Evolutionary conservation across 345 rosid genomes (phyloP).

Genomic region (Gossypium mustelinum): DNA sequence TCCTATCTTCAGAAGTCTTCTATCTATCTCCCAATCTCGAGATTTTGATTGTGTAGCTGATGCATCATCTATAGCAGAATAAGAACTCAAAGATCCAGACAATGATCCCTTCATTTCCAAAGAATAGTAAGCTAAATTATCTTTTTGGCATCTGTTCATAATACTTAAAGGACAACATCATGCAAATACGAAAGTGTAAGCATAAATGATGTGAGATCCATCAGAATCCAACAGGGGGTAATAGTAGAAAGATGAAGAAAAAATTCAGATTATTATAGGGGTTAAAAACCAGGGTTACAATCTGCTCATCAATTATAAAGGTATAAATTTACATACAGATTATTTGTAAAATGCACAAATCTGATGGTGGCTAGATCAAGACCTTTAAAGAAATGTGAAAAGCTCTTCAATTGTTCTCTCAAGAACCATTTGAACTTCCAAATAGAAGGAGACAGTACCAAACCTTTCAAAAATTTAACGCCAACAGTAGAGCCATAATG

Average conservation of each 20-base stretch:
- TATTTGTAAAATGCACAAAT: neutral
- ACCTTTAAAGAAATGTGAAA: neutral
- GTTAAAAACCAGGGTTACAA: neutral
- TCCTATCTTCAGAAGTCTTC: conserved; percentile 50
- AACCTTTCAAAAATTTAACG: neutral
- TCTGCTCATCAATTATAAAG: neutral
- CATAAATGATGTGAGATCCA: conserved; percentile 9
- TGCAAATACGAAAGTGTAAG: neutral
- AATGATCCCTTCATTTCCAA: conserved; percentile 45
- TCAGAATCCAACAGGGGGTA: conserved; percentile 1
- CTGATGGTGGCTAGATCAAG: neutral
- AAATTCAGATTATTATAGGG: neutral
- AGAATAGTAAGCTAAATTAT: neutral
- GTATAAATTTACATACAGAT: neutral
- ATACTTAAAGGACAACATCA: neutral
- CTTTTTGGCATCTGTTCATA: conserved; percentile 5
- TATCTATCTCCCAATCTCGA: conserved; percentile 55
- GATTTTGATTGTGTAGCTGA: conserved; percentile 24
- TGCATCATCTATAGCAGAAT: conserved; percentile 31
- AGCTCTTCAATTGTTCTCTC: neutral
- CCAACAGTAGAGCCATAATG: neutral
- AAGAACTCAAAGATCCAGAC: conserved; percentile 49
- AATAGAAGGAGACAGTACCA: neutral
- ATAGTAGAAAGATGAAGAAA: conserved; percentile 3
- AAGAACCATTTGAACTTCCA: neutral